Conservation (phyloP, 2,329 filamentous ascomycete species). For the Hymenoscyphus occultus region DNA sequence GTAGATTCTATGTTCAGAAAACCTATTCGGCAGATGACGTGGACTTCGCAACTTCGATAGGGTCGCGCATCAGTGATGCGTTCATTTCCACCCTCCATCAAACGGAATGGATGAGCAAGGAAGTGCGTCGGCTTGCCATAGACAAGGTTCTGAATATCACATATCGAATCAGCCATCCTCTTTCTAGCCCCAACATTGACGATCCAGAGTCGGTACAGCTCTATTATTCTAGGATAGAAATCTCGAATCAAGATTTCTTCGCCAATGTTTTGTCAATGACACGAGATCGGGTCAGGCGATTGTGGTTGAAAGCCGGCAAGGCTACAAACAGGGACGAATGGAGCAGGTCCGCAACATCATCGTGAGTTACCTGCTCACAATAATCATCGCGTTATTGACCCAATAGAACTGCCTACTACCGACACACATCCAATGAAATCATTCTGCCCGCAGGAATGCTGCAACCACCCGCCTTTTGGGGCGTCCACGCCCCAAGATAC, state of each 20-base stretch:
- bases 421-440: conserved; percentile 55
- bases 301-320: too few species aligned
- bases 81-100: neutral
- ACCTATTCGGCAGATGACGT: conserved; percentile 67
- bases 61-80: conserved; percentile 61
- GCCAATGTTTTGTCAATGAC: conserved; percentile 21
- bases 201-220: conserved; percentile 52
- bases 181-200: conserved; percentile 54
- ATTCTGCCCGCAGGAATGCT: conserved; percentile 67
- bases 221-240: conserved; percentile 54
- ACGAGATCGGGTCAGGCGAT: too few species aligned
- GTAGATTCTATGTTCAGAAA: conserved; percentile 66
- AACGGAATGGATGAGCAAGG: neutral
- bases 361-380: too few species aligned
- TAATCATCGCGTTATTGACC: neutral
- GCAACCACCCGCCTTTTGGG: conserved; percentile 61
- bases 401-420: conserved; percentile 43
- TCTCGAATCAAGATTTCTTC: conserved; percentile 53
- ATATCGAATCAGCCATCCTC: neutral
- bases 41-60: conserved; percentile 63
- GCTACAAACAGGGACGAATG: too few species aligned
- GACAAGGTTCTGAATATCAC: neutral
- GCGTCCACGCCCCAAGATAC: conserved; percentile 51
- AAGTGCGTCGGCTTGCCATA: neutral
- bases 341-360: too few species aligned